phyloP scores from a whole-genome alignment of 2,329 filamentous ascomycete genomes.

The Pseudogymnoascus sp. region DNA sequence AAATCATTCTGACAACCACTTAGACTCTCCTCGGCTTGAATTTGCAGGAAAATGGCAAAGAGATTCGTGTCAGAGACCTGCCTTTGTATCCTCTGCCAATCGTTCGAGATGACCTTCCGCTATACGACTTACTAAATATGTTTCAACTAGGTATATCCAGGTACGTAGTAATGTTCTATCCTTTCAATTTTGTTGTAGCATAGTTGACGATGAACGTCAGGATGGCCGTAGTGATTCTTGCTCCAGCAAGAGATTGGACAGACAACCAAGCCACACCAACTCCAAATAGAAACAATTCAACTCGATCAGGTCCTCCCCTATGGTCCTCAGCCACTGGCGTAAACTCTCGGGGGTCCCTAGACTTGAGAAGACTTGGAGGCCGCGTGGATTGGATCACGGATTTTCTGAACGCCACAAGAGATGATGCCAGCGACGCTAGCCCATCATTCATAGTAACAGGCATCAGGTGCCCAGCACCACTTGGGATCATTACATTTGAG shows the following conservation, averaged over 20 bases:
- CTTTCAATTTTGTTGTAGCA: not conserved
- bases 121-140: constrained; percentile 23
- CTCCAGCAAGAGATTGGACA: constrained; percentile 7
- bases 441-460: constrained; percentile 10
- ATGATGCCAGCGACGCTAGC: not conserved
- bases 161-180: constrained; percentile 11
- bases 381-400: constrained; percentile 15
- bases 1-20: not conserved
- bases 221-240: constrained; percentile 22
- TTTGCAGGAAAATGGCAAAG: constrained; percentile 8
- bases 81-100: constrained; percentile 23
- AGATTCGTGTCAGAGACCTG: constrained; percentile 21
- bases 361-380: not conserved
- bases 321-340: not conserved
- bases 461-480: constrained; percentile 18
- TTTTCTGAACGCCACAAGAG: constrained; percentile 14
- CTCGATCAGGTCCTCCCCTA: not conserved
- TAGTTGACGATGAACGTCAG: constrained; percentile 10
- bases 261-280: constrained; percentile 9
- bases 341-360: not conserved
- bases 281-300: not conserved
- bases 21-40: constrained; percentile 21
- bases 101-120: constrained; percentile 20
- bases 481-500: constrained; percentile 25
- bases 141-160: constrained; percentile 24